These are phyloP conservation scores for Boletus rubropictus DNA, from an alignment of 768 basidiomycete genomes.

Conservation along the genomic window DNA sequence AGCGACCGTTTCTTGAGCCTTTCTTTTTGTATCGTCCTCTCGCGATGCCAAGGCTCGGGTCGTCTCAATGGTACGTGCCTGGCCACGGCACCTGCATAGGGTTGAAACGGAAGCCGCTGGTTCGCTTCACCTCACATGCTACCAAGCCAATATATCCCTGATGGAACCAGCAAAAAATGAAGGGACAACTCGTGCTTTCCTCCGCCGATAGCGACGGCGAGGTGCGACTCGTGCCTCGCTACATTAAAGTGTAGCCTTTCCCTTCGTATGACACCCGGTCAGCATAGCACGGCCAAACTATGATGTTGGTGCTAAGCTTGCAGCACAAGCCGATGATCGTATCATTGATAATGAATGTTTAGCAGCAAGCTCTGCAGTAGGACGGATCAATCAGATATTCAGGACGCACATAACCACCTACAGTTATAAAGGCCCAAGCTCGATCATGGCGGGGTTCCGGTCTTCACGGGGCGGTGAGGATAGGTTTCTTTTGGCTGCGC, in stretches of 20 bases:
- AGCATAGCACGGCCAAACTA: constrained; percentile 13
- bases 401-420: not conserved
- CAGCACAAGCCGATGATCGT: constrained; percentile 1
- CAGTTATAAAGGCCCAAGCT: not conserved
- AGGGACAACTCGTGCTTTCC: not conserved
- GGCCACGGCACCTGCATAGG: not conserved
- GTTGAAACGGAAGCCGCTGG: not conserved
- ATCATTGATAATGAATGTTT: not conserved
- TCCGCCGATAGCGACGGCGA: constrained; percentile 17
- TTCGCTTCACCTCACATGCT: constrained; percentile 13
- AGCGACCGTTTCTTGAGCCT: not conserved
- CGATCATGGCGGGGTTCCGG: not conserved
- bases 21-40: not conserved
- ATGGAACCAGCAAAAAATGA: constrained; percentile 5
- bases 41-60: constrained; percentile 3
- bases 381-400: constrained; percentile 1
- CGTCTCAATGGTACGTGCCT: constrained; percentile 15
- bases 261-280: not conserved
- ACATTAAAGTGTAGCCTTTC: not conserved
- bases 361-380: constrained; percentile 1
- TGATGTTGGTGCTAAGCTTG: not conserved
- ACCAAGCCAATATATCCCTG: constrained; percentile 2
- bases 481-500: not conserved
- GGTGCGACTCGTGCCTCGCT: not conserved
- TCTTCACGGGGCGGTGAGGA: constrained; percentile 2